Evolutionary conservation across 495 filamentous ascomycete genomes (phyloP).

Genomic region (Aspergillus sclerotiicarbonarius): DNA sequence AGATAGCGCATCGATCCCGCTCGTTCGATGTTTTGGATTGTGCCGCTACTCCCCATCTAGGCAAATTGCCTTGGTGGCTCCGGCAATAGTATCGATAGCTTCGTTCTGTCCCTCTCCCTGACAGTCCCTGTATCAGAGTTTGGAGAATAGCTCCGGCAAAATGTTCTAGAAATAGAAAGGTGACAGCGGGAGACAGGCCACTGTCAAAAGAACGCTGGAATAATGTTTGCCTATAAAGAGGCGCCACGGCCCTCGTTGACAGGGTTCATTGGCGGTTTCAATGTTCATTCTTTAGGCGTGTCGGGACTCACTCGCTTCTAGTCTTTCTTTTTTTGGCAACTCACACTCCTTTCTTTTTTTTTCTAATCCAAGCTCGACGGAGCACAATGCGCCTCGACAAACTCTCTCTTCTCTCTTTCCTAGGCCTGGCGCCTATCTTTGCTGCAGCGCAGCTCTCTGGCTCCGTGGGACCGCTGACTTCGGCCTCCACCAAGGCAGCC

Average conservation of each 20-base stretch:
- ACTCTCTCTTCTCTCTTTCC: conserved; percentile 21
- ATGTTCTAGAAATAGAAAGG: background rate
- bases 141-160: background rate
- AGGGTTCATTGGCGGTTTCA: background rate
- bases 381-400: conserved; percentile 2
- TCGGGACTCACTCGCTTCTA: background rate
- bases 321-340: background rate
- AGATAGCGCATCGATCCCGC: background rate
- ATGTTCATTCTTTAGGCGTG: conserved; percentile 1
- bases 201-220: background rate
- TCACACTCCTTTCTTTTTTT: background rate
- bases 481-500: conserved; percentile 27
- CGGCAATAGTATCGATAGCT: background rate
- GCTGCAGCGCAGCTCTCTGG: conserved; percentile 41
- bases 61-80: background rate
- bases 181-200: background rate
- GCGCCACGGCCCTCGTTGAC: background rate
- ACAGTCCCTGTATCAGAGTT: background rate
- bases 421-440: conserved; percentile 32
- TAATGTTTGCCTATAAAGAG: background rate
- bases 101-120: background rate
- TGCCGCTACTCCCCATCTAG: background rate
- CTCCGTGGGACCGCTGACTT: conserved; percentile 44
- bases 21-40: background rate
- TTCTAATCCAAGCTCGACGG: background rate